phyloP scores from a whole-genome alignment of 2,329 filamentous ascomycete genomes.

The Monilinia laxa region DNA sequence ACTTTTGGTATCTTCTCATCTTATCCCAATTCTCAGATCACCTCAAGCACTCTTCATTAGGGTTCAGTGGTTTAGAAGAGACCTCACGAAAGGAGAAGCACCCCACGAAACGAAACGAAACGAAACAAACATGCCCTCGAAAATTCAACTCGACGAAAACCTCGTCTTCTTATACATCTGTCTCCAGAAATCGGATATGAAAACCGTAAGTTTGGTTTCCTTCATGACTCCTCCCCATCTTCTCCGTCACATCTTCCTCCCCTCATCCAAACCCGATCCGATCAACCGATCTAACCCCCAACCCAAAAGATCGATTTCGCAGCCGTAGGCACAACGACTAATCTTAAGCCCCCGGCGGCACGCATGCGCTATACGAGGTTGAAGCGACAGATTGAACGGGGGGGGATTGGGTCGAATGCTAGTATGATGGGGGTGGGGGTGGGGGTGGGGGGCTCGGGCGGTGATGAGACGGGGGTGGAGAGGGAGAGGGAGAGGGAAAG shows the following conservation, averaged over 20 bases:
- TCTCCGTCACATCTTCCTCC: not conserved
- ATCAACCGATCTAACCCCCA: too few relatives aligned
- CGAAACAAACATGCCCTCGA: slow-evolving; percentile 40
- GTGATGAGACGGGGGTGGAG: not conserved
- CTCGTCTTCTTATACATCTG: slow-evolving; percentile 47
- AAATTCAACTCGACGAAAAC: slow-evolving; percentile 43
- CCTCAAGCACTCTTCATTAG: too few relatives aligned
- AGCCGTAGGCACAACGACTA: slow-evolving; percentile 40
- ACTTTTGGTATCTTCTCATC: not conserved
- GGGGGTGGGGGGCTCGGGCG: slow-evolving; percentile 4
- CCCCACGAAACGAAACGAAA: not conserved
- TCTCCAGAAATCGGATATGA: slow-evolving; percentile 43
- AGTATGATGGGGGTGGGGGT: slow-evolving; percentile 24
- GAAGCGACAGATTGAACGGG: slow-evolving; percentile 38
- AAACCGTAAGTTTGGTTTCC: slow-evolving; percentile 38
- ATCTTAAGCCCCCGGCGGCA: slow-evolving; percentile 43
- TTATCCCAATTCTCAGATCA: not conserved
- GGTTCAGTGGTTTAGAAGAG: not conserved
- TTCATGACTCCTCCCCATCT: not conserved
- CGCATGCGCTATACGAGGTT: slow-evolving; percentile 45
- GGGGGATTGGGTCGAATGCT: slow-evolving; percentile 35
- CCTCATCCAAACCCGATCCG: slow-evolving; percentile 4
- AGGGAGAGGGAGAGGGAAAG: slow-evolving; percentile 18
- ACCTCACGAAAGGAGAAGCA: not conserved
- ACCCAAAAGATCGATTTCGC: slow-evolving; percentile 44